These are phyloP conservation scores for Talaromyces sp. DNA, from an alignment of 2,329 filamentous ascomycete species.

Conservation along the genomic window DNA sequence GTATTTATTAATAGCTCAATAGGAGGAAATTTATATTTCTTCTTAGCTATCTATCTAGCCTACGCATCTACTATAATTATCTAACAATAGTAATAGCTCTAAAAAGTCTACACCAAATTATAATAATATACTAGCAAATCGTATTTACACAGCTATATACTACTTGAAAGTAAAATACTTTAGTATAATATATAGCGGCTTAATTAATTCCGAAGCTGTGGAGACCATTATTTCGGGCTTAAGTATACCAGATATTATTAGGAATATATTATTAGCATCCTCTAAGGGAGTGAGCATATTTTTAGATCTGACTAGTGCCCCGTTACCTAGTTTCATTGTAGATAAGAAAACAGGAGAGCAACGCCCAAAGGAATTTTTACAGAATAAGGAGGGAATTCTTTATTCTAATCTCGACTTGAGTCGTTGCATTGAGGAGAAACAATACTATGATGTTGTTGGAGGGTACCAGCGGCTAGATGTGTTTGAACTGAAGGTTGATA, in stretches of 20 bases:
- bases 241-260: not conserved
- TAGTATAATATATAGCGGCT: constrained; percentile 53
- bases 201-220: constrained; percentile 47
- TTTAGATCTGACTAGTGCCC: constrained; percentile 54
- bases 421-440: constrained; percentile 58
- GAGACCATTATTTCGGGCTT: constrained; percentile 16
- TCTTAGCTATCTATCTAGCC: constrained; percentile 61
- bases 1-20: constrained; percentile 57
- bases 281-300: constrained; percentile 54
- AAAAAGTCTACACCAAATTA: constrained; percentile 42
- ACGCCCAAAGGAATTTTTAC: constrained; percentile 41
- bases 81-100: not conserved
- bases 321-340: constrained; percentile 43
- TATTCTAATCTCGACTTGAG: constrained; percentile 57
- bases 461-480: constrained; percentile 60
- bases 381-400: constrained; percentile 52
- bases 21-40: constrained; percentile 59
- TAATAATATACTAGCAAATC: constrained; percentile 58
- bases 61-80: constrained; percentile 35
- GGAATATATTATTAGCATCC: constrained; percentile 37
- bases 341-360: constrained; percentile 23
- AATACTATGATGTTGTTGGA: constrained; percentile 60
- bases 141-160: constrained; percentile 56
- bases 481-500: constrained; percentile 55
- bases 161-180: constrained; percentile 63